These are phyloP conservation scores for Zoysia pacifica DNA, from an alignment of 176 grass and related monocot species.

Conservation along the genomic window DNA sequence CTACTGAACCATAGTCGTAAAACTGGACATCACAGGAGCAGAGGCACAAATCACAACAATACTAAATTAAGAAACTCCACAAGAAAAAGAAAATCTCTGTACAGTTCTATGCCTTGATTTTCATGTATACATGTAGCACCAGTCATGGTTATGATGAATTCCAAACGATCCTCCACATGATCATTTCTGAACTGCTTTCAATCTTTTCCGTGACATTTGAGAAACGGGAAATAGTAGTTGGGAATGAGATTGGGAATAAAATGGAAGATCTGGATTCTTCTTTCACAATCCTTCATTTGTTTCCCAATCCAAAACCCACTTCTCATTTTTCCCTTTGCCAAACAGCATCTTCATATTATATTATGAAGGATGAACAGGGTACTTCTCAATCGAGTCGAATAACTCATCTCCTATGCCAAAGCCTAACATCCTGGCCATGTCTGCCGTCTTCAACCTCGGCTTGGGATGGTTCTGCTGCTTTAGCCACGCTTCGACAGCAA, in stretches of 20 bases:
- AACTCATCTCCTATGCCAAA: constrained; percentile 76
- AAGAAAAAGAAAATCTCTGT: neutral
- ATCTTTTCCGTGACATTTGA: neutral
- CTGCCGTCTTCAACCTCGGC: constrained; percentile 69
- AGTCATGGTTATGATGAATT: neutral
- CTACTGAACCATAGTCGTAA: too few relatives aligned
- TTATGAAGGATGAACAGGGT: constrained; percentile 40
- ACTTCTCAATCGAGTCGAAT: constrained; percentile 74
- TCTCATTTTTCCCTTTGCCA: neutral
- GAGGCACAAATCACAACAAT: neutral
- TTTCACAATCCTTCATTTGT: too few relatives aligned
- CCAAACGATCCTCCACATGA: neutral
- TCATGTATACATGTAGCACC: neutral
- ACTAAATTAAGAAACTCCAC: neutral
- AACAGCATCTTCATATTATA: neutral
- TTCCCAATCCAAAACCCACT: too few relatives aligned
- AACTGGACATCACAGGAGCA: too few relatives aligned
- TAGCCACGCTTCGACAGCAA: constrained; percentile 66
- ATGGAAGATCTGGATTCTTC: too few relatives aligned
- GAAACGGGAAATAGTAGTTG: too few relatives aligned
- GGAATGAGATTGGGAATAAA: too few relatives aligned
- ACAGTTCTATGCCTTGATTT: neutral
- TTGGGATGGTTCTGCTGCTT: constrained; percentile 76
- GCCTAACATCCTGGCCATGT: constrained; percentile 92
- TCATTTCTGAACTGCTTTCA: neutral